Percentiles rank a stretch among this genome's conserved stretches.
Conservation (phyloP, 2,329 filamentous ascomycete species). For the Beauveria asiatica region DNA sequence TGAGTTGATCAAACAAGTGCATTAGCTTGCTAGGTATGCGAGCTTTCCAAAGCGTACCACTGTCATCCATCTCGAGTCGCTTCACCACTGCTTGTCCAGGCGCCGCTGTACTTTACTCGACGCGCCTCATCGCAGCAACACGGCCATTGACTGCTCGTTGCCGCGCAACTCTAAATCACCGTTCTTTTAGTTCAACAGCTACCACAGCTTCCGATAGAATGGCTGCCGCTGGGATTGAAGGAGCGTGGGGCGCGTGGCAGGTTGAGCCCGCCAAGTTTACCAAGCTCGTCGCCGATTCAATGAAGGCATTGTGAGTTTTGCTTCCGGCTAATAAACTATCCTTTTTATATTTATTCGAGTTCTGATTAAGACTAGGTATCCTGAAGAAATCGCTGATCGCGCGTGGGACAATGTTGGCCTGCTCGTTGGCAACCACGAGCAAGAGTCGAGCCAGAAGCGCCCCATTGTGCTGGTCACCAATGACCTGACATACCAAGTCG, state of each 20-base stretch:
- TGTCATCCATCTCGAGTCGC: not conserved
- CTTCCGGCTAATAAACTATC: no score
- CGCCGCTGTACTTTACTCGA: not conserved
- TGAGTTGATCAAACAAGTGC: not conserved
- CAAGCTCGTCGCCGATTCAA: conserved; percentile 61
- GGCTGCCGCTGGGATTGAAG: conserved; percentile 16
- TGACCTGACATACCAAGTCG: conserved; percentile 82
- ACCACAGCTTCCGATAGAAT: not conserved
- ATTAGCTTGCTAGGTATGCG: not conserved
- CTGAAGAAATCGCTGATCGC: conserved; percentile 78
- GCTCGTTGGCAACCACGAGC: conserved; percentile 42
- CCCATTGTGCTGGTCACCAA: conserved; percentile 57
- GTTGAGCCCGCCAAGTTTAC: conserved; percentile 35
- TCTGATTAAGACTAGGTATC: conserved; percentile 53
- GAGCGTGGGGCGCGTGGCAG: conserved; percentile 33
- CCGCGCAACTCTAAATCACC: not conserved
- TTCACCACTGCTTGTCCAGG: not conserved
- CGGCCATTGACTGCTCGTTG: not conserved
- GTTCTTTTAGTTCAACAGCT: not conserved
- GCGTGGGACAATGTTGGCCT: conserved; percentile 97
- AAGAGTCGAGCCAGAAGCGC: conserved; percentile 21
- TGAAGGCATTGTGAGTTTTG: conserved; percentile 65
- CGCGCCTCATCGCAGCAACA: not conserved
- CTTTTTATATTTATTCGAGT: not conserved
- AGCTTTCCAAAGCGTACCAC: not conserved